Evolutionary conservation across 768 basidiomycete species (phyloP).

Genomic region (Russula griseocarnosa): DNA sequence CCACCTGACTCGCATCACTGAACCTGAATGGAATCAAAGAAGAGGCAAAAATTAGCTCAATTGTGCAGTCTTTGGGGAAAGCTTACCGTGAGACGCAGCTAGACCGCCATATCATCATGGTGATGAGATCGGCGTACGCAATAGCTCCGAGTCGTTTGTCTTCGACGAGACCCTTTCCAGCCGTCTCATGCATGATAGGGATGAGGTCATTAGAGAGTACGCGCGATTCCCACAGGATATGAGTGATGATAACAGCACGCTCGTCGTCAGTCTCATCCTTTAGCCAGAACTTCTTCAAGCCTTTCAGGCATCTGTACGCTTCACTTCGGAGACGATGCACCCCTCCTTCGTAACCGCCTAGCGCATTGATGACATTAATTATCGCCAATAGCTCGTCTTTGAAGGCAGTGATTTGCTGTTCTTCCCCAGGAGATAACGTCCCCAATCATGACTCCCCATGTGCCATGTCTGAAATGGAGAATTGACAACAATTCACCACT

Average conservation of each 20-base stretch:
- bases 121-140: constrained; percentile 82
- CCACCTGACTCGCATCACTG: too few relatives aligned
- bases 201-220: constrained; percentile 84
- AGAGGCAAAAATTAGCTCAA: too few relatives aligned
- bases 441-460: constrained; percentile 33
- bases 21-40: too few relatives aligned
- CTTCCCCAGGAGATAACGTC: constrained; percentile 33
- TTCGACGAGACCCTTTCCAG: constrained; percentile 71
- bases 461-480: constrained; percentile 27
- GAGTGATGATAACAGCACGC: constrained; percentile 88
- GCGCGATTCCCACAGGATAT: constrained; percentile 87
- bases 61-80: too few relatives aligned
- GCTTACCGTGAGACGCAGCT: too few relatives aligned
- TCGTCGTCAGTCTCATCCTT: constrained; percentile 97
- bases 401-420: constrained; percentile 32
- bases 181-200: constrained; percentile 77
- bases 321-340: constrained; percentile 78
- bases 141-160: constrained; percentile 84
- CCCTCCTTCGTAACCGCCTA: constrained; percentile 68
- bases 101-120: constrained; percentile 99
- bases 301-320: constrained; percentile 79
- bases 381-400: constrained; percentile 57
- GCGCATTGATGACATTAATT: constrained; percentile 69
- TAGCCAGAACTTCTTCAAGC: constrained; percentile 93
- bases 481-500: neutral